Evolutionary conservation across 805 yeast species (phyloP).

Genomic region (Yarrowia phangngaensis): DNA sequence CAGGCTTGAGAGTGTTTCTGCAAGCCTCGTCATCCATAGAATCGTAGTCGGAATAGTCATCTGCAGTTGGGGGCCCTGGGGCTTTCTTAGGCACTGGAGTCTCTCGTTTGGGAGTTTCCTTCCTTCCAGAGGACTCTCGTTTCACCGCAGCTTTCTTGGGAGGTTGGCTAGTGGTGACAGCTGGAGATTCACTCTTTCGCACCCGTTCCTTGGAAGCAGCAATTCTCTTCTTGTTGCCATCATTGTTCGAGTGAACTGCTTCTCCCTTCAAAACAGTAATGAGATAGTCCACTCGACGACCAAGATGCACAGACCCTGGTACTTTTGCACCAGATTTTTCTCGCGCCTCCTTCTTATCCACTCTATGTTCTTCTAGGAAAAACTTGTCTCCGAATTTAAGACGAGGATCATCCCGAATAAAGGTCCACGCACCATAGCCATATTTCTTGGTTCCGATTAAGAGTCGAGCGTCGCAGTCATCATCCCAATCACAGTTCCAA

Average conservation of each 20-base stretch:
- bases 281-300: conserved; percentile 86
- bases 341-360: conserved; percentile 41
- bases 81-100: conserved; percentile 14
- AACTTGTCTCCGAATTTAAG: conserved; percentile 80
- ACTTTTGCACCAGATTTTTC: conserved; percentile 52
- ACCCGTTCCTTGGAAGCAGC: conserved; percentile 32
- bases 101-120: conserved; percentile 18
- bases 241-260: conserved; percentile 20
- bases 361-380: conserved; percentile 54
- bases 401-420: conserved; percentile 92
- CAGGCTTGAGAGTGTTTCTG: conserved; percentile 57
- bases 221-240: conserved; percentile 21
- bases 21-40: conserved; percentile 76
- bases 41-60: conserved; percentile 54
- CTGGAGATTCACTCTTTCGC: conserved; percentile 31
- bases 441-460: conserved; percentile 83
- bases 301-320: conserved; percentile 89
- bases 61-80: conserved; percentile 29
- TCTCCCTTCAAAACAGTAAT: conserved; percentile 65
- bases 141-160: conserved; percentile 21
- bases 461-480: conserved; percentile 79
- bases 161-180: conserved; percentile 27
- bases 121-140: conserved; percentile 13
- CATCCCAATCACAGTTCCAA: conserved; percentile 87
- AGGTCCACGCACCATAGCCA: conserved; percentile 95